Base-by-base conservation (phyloP, 2,329 filamentous ascomycete species). In the Aphanocladium album region DNA sequence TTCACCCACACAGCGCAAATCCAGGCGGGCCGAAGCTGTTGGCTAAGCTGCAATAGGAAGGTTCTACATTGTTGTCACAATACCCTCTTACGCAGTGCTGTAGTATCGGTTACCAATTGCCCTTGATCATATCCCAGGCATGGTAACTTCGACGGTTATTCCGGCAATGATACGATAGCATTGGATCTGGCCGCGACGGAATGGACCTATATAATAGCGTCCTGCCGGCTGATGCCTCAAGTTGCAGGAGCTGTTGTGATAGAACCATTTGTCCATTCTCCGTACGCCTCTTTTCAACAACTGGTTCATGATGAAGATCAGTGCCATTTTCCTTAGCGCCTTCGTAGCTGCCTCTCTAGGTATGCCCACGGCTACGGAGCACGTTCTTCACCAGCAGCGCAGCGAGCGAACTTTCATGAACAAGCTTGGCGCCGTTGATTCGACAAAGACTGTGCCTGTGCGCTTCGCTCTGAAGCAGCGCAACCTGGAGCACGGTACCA, bases 1-100 rank as follows among this genome's bases (percentile, higher is more conserved):
- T 35, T 35, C 33, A 6, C 33, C 33, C 6, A 12, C 6, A 12
- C 33, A 35, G 12, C 6, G 6, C 33, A 35, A 35, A 35, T 6
- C 6, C 33, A 35, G 33, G 33, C 33, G 33, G 33, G 33, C 33
- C 33, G 33, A 35, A 19, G 16, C 21, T 14, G 51, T 19, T 43
- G 51, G 51, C 51, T 54, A 54, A n/a, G 17, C 51, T 54, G 19
- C 35, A 43, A 54, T 54, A 54, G 51, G 51, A 30, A 54, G 51
- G 35, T 54, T 54, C 30, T 12, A 17, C 30, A 39, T n/a, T 16
- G 27, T n/a, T 21, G 39, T 52, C n/a, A 30, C 35, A 5, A 11
- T 6, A 14, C 8, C 8, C 14, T 6, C 35, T 14, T 12, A 8
- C 27, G 27, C 4, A 21, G 4, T 35, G 16, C 21, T 7, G 50